A percentile compares a stretch with the other conserved stretches of the same genome.
These are phyloP conservation scores for Suillus luteus DNA, from an alignment of 768 basidiomycete genomes.

Conservation along the genomic window DNA sequence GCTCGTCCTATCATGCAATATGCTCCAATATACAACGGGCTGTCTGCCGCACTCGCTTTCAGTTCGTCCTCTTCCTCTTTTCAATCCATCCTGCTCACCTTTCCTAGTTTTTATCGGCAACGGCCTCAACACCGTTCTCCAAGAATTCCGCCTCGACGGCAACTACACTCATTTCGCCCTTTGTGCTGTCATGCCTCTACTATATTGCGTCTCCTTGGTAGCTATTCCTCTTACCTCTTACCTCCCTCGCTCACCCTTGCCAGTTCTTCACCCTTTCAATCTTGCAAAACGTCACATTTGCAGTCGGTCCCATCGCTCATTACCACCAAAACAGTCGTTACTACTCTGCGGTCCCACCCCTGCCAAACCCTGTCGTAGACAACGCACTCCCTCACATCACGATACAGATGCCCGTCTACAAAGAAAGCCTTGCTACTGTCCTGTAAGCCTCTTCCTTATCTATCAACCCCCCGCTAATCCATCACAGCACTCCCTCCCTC, in stretches of 20 bases:
- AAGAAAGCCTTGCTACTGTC: constrained; percentile 53
- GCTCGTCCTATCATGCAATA: constrained; percentile 27
- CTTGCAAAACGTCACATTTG: constrained; percentile 38
- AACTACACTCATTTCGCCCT: constrained; percentile 44
- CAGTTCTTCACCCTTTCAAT: constrained; percentile 47
- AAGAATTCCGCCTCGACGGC: constrained; percentile 52
- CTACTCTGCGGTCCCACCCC: constrained; percentile 49
- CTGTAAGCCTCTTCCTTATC: constrained; percentile 38
- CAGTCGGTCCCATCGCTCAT: constrained; percentile 55
- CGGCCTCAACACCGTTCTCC: constrained; percentile 60
- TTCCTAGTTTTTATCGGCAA: constrained; percentile 63
- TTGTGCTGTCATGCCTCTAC: constrained; percentile 39
- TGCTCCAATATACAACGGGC: constrained; percentile 29
- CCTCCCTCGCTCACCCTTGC: constrained; percentile 14
- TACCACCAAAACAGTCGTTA: constrained; percentile 53
- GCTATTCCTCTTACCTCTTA: constrained; percentile 16
- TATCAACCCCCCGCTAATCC: background rate
- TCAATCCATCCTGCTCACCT: constrained; percentile 10
- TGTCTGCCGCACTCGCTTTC: constrained; percentile 28
- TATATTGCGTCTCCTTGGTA: constrained; percentile 50
- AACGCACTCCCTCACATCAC: constrained; percentile 49
- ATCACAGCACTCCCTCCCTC: constrained; percentile 44
- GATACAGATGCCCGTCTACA: constrained; percentile 62
- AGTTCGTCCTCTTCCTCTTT: constrained; percentile 10
- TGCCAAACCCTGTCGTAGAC: constrained; percentile 46